These are phyloP conservation scores for Picea abies DNA, from an alignment of 83 land plant species.

Conservation along the genomic window DNA sequence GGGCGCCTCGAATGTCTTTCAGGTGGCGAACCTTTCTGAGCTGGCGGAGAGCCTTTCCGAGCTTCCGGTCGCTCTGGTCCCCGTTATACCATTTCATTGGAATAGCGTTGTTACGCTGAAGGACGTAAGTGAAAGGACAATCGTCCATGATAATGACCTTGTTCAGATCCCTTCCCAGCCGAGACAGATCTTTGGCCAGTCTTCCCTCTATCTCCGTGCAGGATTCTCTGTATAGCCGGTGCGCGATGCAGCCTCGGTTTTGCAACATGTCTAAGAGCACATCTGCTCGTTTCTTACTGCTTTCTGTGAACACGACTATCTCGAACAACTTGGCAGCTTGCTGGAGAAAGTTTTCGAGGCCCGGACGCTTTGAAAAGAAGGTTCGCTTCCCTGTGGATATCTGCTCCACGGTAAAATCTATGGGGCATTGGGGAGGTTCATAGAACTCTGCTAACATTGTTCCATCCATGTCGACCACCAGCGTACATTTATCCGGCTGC, in stretches of 20 bases:
- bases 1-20: no score
- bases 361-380: neutral
- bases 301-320: neutral
- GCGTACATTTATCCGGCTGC: neutral
- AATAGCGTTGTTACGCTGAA: neutral
- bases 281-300: neutral
- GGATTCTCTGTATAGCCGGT: neutral
- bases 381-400: neutral
- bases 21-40: no score
- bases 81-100: neutral
- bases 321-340: neutral
- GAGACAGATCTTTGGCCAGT: neutral
- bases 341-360: neutral
- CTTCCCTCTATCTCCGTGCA: no score
- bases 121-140: neutral
- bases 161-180: neutral
- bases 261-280: neutral
- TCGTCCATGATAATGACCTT: neutral
- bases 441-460: neutral
- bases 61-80: neutral
- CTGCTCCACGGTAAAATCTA: no score
- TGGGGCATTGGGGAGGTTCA: neutral
- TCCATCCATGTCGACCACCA: neutral
- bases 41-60: no score
- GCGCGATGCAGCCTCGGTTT: neutral